Conservation (phyloP, 352 stramenopile species). For the Pseudoperonospora humuli region DNA sequence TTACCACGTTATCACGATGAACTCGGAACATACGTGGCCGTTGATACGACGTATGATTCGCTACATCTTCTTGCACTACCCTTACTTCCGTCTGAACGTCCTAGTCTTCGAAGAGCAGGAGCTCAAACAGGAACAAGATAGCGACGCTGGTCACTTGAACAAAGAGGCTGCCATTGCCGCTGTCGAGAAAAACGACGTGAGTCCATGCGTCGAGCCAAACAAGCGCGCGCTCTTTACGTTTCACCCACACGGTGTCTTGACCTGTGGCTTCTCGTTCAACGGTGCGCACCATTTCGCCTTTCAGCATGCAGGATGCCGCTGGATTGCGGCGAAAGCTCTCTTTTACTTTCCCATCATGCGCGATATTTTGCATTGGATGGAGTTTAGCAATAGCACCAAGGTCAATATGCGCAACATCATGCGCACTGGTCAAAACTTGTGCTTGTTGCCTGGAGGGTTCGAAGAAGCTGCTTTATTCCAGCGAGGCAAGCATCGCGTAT, state of each 20-base stretch:
- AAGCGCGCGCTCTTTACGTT: slow-evolving; percentile 33
- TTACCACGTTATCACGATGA: slow-evolving; percentile 27
- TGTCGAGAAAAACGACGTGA: slow-evolving; percentile 15
- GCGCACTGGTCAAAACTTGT: slow-evolving; percentile 50
- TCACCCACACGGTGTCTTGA: slow-evolving; percentile 61
- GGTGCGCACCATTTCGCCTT: slow-evolving; percentile 47
- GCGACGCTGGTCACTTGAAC: slow-evolving; percentile 1
- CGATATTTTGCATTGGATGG: slow-evolving; percentile 63
- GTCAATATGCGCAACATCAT: slow-evolving; percentile 45
- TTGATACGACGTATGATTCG: slow-evolving; percentile 21
- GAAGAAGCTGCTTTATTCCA: slow-evolving; percentile 90
- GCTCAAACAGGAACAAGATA: neutral
- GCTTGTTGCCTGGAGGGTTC: slow-evolving; percentile 88
- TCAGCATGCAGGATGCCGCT: slow-evolving; percentile 34
- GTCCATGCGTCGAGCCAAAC: slow-evolving; percentile 7
- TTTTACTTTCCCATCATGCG: slow-evolving; percentile 65
- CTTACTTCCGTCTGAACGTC: slow-evolving; percentile 41
- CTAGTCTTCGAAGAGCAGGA: slow-evolving; percentile 39
- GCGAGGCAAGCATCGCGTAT: slow-evolving; percentile 81
- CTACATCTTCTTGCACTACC: slow-evolving; percentile 40
- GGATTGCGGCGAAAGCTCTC: slow-evolving; percentile 59
- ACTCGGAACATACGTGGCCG: slow-evolving; percentile 33
- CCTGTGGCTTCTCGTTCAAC: slow-evolving; percentile 47
- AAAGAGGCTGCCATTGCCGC: slow-evolving; percentile 1
- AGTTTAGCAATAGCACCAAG: slow-evolving; percentile 48